Evolutionary conservation across 306 rosid genomes (phyloP).

Genomic region (Fragaria iinumae): DNA sequence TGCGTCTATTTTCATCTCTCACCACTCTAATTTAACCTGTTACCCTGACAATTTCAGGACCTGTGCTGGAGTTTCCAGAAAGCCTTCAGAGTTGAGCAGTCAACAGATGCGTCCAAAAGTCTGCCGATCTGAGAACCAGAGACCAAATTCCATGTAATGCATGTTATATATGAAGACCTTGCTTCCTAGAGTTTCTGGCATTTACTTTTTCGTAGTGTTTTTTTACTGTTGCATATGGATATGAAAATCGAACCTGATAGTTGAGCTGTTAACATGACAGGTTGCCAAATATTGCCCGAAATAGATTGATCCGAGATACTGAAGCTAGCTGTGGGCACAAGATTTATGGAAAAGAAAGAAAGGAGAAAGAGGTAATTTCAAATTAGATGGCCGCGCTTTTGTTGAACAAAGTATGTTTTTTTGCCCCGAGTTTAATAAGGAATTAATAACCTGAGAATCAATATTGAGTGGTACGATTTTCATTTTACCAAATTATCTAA

Average conservation of each 20-base stretch:
- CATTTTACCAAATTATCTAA: neutral
- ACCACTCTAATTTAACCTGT: neutral
- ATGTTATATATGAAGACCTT: neutral
- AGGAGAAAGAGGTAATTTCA: conserved; percentile 21
- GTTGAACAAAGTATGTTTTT: neutral
- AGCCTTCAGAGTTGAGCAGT: neutral
- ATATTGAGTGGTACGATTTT: neutral
- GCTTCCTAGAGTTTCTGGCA: neutral
- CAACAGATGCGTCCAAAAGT: conserved; percentile 5
- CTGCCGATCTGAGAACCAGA: conserved; percentile 15
- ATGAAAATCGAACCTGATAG: conserved; percentile 5
- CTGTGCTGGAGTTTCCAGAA: conserved; percentile 14
- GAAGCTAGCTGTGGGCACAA: conserved; percentile 4
- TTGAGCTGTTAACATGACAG: conserved; percentile 12
- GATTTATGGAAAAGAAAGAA: conserved; percentile 23
- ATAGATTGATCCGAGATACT: conserved; percentile 4
- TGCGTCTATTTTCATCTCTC: neutral
- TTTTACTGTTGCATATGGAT: neutral
- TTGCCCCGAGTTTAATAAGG: neutral
- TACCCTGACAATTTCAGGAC: conserved; percentile 3
- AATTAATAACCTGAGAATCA: neutral
- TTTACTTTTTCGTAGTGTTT: neutral
- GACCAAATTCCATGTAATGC: conserved; percentile 17
- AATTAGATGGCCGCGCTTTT: neutral
- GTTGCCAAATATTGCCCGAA: conserved; percentile 4